These are phyloP conservation scores for Kalanchoe fedtschenkoi DNA, from an alignment of 164 flowering plant genomes.

Conservation along the genomic window DNA sequence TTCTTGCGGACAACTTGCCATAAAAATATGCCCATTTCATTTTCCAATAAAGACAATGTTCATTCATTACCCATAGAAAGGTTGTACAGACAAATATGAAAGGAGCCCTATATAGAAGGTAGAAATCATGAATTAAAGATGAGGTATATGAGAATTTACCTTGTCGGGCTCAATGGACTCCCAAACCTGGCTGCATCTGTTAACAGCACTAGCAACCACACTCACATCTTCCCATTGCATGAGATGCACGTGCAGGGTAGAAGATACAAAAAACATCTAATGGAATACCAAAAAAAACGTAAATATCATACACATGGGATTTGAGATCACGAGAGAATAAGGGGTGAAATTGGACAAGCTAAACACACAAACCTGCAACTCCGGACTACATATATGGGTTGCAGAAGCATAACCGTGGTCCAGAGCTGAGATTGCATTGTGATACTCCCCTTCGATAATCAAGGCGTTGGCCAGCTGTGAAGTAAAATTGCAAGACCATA, in stretches of 20 bases:
- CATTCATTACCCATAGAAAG: neutral
- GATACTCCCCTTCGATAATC: slow-evolving; percentile 70
- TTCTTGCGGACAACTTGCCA: too few species aligned
- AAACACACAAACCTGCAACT: slow-evolving; percentile 53
- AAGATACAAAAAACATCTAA: slow-evolving; percentile 87
- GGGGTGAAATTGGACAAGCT: neutral
- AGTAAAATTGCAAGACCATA: slow-evolving; percentile 86
- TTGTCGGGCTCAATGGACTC: slow-evolving; percentile 43
- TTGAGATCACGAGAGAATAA: neutral
- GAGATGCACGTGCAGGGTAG: slow-evolving; percentile 69
- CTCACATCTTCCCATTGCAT: slow-evolving; percentile 80
- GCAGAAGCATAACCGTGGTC: slow-evolving; percentile 54
- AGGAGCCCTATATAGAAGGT: neutral
- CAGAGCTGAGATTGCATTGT: slow-evolving; percentile 39
- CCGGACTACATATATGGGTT: slow-evolving; percentile 42
- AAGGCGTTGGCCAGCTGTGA: slow-evolving; percentile 82
- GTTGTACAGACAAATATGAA: neutral
- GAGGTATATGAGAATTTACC: slow-evolving; percentile 28
- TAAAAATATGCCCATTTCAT: too few species aligned
- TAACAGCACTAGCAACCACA: slow-evolving; percentile 48
- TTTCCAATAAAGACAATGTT: too few species aligned
- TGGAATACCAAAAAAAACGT: neutral
- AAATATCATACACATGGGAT: neutral
- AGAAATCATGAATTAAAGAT: neutral
- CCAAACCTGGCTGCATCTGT: slow-evolving; percentile 59